These are phyloP conservation scores for Pythium guiyangense DNA, from an alignment of 352 stramenopile genomes.

Conservation along the genomic window DNA sequence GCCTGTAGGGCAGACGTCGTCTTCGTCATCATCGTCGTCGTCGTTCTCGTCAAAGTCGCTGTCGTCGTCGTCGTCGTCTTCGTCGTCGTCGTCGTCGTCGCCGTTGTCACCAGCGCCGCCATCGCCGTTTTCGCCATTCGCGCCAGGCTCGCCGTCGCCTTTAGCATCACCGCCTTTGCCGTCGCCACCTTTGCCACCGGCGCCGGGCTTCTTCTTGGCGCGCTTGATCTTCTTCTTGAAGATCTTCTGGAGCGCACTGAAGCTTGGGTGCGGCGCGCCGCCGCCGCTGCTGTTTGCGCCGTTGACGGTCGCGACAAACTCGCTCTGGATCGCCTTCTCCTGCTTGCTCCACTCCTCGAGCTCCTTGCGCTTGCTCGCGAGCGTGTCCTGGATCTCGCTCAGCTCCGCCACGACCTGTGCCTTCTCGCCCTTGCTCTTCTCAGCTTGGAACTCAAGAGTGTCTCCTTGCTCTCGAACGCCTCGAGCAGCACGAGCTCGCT, in stretches of 20 bases:
- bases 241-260: constrained; percentile 81
- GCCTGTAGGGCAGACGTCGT: constrained; percentile 86
- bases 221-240: constrained; percentile 92
- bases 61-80: constrained; percentile 70
- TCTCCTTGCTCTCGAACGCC: constrained; percentile 90
- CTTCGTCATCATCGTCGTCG: constrained; percentile 89
- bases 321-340: constrained; percentile 56
- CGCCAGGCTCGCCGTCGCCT: constrained; percentile 40
- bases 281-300: constrained; percentile 19
- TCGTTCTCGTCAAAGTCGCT: constrained; percentile 82
- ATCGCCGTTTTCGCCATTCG: constrained; percentile 24
- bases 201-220: constrained; percentile 68
- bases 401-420: constrained; percentile 78
- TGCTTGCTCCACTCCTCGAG: constrained; percentile 70
- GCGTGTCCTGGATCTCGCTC: constrained; percentile 64
- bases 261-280: constrained; percentile 45
- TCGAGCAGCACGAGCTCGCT: constrained; percentile 87
- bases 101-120: constrained; percentile 43
- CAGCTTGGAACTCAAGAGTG: constrained; percentile 76
- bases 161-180: constrained; percentile 51
- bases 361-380: constrained; percentile 76
- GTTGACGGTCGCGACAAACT: constrained; percentile 72
- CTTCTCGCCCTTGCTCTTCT: constrained; percentile 84
- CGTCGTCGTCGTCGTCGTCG: constrained; percentile 66
- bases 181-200: constrained; percentile 11